Conservation (phyloP, 768 basidiomycete species). For the Lactarius hengduanensis region DNA sequence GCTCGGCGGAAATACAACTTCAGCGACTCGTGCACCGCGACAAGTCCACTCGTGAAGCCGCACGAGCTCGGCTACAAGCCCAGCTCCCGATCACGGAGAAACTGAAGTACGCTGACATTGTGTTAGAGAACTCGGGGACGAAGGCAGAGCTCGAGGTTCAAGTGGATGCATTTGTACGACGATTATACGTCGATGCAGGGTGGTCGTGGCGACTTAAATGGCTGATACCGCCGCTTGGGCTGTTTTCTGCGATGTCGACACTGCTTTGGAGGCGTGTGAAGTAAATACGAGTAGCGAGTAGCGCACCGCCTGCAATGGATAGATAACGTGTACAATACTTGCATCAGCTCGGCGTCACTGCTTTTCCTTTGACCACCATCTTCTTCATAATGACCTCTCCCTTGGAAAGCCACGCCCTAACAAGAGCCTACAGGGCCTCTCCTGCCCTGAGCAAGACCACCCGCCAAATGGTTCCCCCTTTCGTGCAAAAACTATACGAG, state of each 20-base stretch:
- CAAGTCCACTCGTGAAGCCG: slow-evolving; percentile 60
- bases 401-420: slow-evolving; percentile 57
- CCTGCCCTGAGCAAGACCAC: slow-evolving; percentile 47
- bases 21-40: slow-evolving; percentile 81
- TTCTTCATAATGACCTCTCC: slow-evolving; percentile 3
- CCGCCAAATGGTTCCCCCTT: slow-evolving; percentile 66
- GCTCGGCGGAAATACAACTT: slow-evolving; percentile 81
- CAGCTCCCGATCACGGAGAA: slow-evolving; percentile 82
- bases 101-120: slow-evolving; percentile 76
- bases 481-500: slow-evolving; percentile 93
- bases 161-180: slow-evolving; percentile 45
- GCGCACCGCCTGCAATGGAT: no score
- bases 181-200: slow-evolving; percentile 46
- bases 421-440: slow-evolving; percentile 43
- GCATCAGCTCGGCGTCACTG: not conserved
- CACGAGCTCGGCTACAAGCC: slow-evolving; percentile 68
- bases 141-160: slow-evolving; percentile 61
- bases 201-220: slow-evolving; percentile 63
- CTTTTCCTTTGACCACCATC: not conserved
- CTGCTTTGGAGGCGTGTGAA: slow-evolving; percentile 39
- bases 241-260: slow-evolving; percentile 47
- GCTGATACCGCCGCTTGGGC: slow-evolving; percentile 54
- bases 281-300: slow-evolving; percentile 12
- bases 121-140: slow-evolving; percentile 88
- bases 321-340: not conserved